Base-by-base conservation (phyloP, 306 rosid species). In the Sicyos edulis region DNA sequence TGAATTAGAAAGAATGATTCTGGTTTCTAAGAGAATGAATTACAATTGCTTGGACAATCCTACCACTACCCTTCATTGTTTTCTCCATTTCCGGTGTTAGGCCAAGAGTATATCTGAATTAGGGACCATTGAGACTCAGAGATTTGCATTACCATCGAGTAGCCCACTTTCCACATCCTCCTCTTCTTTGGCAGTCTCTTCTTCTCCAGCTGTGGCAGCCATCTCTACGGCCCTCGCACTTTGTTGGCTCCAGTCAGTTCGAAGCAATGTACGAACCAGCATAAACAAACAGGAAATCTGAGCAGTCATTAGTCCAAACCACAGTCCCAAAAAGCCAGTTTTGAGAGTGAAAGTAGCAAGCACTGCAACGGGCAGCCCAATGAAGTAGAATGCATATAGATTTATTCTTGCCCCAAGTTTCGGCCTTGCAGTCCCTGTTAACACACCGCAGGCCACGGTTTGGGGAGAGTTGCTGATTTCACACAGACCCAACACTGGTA, bases 291-390 rank as follows among this genome's bases (percentile, higher is more conserved):
- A 92, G 16, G 96, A 83, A 22, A 76, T 37, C 58, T 92, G 96
- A 21, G 98, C 91, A 9, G 96, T 85, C 11, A 92, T 78, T 82
- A 92, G 77, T 60, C 98, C 98, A 72, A 57, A 63, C 98, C 96
- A 92, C 17, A 92, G 76, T 22, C 98, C 98, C 58, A 82, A 54
- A 74, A 92, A 87, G 13, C 89, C 98, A 50, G 76, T 32, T 11
- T 74, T 74, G 55, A 75, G 83, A 0, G 77, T 56, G 47, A 92
- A 92, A 22, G 89, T 50, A 10, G 83, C 79, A 4, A 87, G 45
- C 19, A 90, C 12, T 0, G 93, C 84, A 12, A 92, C 84, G 0
- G 98, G 98, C 53, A 92, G 75, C 9, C 98, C 98, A 54, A 92
- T 66, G 26, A 84, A 51, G 67, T 92, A 92, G 79, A 92, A 92